Percentiles rank a stretch among this genome's conserved stretches.
phyloP scores from a whole-genome alignment of 805 yeast species.

The Monosporozyma aerobia region DNA sequence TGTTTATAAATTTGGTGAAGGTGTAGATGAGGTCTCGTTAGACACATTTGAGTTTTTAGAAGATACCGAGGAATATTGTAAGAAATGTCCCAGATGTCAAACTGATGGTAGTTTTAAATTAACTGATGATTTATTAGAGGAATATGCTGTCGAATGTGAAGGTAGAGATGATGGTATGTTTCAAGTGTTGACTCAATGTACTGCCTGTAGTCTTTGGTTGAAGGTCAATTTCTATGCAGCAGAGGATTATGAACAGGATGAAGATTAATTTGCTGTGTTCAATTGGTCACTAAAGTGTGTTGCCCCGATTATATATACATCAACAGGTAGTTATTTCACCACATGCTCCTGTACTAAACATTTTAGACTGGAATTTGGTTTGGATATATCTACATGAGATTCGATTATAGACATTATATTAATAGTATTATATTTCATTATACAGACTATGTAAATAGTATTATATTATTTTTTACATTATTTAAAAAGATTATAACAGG shows the following conservation, averaged over 20 bases:
- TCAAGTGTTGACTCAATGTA: conserved; percentile 70
- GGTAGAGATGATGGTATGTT: conserved; percentile 36
- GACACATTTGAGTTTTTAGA: conserved; percentile 48
- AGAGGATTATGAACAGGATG: conserved; percentile 15
- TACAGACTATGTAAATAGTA: not conserved
- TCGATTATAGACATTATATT: not conserved
- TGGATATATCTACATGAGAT: too few relatives aligned
- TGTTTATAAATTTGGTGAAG: conserved; percentile 44
- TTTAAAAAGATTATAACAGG: not conserved
- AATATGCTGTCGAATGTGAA: conserved; percentile 34
- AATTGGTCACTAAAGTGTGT: not conserved
- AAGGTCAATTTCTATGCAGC: conserved; percentile 50
- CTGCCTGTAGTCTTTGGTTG: conserved; percentile 79
- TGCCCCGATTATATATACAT: not conserved
- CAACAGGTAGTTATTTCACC: too few relatives aligned
- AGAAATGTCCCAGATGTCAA: conserved; percentile 62
- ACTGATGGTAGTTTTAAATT: conserved; percentile 44
- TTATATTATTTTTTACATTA: not conserved
- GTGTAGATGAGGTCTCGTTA: conserved; percentile 57
- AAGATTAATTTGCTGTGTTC: not conserved
- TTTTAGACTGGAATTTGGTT: too few relatives aligned
- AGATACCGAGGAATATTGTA: conserved; percentile 26
- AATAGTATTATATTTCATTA: not conserved
- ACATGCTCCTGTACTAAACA: too few relatives aligned
- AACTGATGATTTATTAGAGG: conserved; percentile 51